A percentile compares a stretch with the other conserved stretches of the same genome.
Conservation (phyloP, 495 filamentous ascomycete genomes). For the Daldinia caldariorum region DNA sequence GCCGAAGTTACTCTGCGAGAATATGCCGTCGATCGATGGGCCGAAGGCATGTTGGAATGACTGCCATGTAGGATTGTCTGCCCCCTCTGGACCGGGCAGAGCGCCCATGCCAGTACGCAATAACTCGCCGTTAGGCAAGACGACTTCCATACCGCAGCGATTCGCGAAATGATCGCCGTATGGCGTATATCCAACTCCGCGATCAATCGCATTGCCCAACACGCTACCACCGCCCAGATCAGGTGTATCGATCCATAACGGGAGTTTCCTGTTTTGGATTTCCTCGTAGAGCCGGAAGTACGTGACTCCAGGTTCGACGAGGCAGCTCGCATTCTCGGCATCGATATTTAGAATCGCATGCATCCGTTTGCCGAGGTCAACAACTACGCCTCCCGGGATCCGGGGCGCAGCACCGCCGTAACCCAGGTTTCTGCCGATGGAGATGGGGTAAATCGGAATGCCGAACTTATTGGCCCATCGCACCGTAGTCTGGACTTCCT, state of each 20-base stretch:
- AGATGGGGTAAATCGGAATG: constrained; percentile 65
- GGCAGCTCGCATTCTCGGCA: constrained; percentile 59
- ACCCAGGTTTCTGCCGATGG: constrained; percentile 64
- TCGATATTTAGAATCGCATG: constrained; percentile 65
- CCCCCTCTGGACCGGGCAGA: constrained; percentile 53
- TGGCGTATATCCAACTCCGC: constrained; percentile 67
- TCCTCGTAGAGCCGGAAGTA: constrained; percentile 64
- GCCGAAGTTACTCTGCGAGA: constrained; percentile 66
- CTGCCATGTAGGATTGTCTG: constrained; percentile 58
- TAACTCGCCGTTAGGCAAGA: constrained; percentile 64
- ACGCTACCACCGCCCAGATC: constrained; percentile 68
- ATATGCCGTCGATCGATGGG: constrained; percentile 66
- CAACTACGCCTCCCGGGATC: constrained; percentile 61
- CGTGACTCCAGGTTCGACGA: constrained; percentile 69
- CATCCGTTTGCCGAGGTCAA: constrained; percentile 67
- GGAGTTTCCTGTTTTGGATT: constrained; percentile 54
- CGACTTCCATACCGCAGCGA: constrained; percentile 66
- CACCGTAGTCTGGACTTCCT: constrained; percentile 60
- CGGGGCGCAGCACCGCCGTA: constrained; percentile 68
- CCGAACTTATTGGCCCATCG: constrained; percentile 58
- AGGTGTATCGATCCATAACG: constrained; percentile 64
- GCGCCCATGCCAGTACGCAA: constrained; percentile 70
- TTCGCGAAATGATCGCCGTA: constrained; percentile 63
- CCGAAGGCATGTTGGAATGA: constrained; percentile 66
- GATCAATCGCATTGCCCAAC: constrained; percentile 65